Evolutionary conservation across 768 basidiomycete species (phyloP).

Genomic region (Termitomyces sp.): DNA sequence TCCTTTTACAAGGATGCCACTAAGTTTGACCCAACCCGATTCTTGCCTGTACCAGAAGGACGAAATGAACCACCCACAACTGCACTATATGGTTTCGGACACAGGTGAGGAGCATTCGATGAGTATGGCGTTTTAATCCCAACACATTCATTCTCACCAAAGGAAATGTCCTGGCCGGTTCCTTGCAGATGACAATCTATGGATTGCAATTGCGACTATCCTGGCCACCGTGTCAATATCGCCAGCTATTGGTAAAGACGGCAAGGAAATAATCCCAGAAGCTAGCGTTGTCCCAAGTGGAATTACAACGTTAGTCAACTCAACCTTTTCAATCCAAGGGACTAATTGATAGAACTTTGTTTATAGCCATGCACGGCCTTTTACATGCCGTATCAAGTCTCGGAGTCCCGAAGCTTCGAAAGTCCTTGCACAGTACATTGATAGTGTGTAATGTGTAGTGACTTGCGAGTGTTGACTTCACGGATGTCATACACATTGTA

Average conservation of each 20-base stretch:
- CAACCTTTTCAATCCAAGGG: background rate
- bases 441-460: background rate
- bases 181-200: constrained; percentile 40
- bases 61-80: constrained; percentile 9
- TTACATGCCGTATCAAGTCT: background rate
- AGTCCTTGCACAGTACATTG: background rate
- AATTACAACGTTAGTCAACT: background rate
- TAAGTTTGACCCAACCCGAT: constrained; percentile 41
- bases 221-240: constrained; percentile 31
- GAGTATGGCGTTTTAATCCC: background rate
- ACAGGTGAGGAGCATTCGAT: constrained; percentile 14
- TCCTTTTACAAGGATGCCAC: constrained; percentile 36
- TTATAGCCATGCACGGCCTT: background rate
- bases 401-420: background rate
- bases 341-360: background rate
- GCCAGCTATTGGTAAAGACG: constrained; percentile 31
- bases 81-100: constrained; percentile 24
- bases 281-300: background rate
- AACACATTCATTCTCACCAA: background rate
- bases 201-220: constrained; percentile 21
- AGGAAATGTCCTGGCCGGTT: constrained; percentile 40
- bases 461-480: background rate
- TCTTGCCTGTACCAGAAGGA: constrained; percentile 21
- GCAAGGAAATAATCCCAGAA: constrained; percentile 33
- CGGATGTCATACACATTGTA: no score